Conservation (phyloP, 106 monocot genomes). For the Narthecium ossifragum region DNA sequence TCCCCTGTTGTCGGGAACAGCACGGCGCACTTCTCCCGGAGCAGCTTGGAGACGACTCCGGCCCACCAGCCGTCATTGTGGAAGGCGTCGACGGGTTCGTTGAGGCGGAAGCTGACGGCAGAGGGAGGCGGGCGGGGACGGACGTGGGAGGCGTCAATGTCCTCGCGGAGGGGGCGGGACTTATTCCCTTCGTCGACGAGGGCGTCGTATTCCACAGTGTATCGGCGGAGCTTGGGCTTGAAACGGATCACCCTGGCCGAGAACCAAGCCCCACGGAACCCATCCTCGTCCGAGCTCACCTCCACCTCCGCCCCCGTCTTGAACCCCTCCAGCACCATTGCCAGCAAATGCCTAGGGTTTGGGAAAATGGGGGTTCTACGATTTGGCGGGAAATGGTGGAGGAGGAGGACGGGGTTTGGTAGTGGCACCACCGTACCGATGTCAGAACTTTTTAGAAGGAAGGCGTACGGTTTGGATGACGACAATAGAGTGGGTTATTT, state of each 20-base stretch:
- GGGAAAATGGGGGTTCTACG: not conserved
- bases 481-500: no score
- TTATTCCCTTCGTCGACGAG: constrained; percentile 14
- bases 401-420: no score
- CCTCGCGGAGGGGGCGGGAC: constrained; percentile 24
- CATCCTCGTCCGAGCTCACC: constrained; percentile 37
- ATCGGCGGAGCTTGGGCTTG: constrained; percentile 12
- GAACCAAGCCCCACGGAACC: constrained; percentile 43
- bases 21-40: constrained; percentile 8
- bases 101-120: not conserved
- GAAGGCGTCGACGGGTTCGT: constrained; percentile 43
- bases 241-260: constrained; percentile 25
- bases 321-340: constrained; percentile 8
- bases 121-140: constrained; percentile 28
- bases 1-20: constrained; percentile 23
- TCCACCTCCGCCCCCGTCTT: constrained; percentile 33
- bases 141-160: constrained; percentile 14
- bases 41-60: constrained; percentile 21
- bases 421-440: no score
- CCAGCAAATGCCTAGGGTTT: not conserved
- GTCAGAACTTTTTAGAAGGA: no score
- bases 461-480: no score
- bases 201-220: constrained; percentile 33
- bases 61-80: constrained; percentile 65
- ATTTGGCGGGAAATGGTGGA: constrained; percentile 6